Evolutionary conservation across 2,329 filamentous ascomycete species (phyloP).

Genomic region (Penicillium sp.): DNA sequence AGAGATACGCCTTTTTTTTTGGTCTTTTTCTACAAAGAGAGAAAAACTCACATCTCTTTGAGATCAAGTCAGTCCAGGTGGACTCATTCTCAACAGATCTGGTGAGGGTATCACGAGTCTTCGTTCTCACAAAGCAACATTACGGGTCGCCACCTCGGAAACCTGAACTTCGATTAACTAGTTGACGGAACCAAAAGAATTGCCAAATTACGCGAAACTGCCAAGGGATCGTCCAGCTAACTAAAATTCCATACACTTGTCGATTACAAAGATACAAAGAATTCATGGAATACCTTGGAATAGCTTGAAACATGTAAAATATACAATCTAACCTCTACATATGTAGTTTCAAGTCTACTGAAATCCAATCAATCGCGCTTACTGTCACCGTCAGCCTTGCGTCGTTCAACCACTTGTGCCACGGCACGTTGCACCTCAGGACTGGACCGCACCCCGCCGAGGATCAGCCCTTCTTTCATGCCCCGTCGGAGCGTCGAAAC

Average conservation of each 20-base stretch:
- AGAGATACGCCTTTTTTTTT: neutral
- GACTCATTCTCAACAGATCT: constrained; percentile 3
- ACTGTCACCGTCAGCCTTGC: constrained; percentile 35
- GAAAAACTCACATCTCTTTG: neutral
- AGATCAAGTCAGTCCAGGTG: neutral
- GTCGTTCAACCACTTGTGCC: constrained; percentile 55
- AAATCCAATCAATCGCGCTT: constrained; percentile 15
- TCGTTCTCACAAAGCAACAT: neutral
- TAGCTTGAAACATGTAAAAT: neutral
- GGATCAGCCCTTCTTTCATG: constrained; percentile 76
- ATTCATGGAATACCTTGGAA: neutral
- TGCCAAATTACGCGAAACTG: constrained; percentile 3
- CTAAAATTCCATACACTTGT: neutral
- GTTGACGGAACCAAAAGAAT: neutral
- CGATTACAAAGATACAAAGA: neutral
- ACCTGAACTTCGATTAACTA: constrained; percentile 1
- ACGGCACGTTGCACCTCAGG: constrained; percentile 75
- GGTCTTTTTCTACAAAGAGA: neutral
- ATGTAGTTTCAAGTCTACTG: neutral
- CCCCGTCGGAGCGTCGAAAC: constrained; percentile 58
- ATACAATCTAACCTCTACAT: neutral
- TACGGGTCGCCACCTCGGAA: constrained; percentile 1
- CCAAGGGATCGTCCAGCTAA: constrained; percentile 1
- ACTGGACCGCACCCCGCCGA: constrained; percentile 72
- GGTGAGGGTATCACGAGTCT: constrained; percentile 3